phyloP scores from a whole-genome alignment of 164 flowering plant genomes.

The Sedum album region DNA sequence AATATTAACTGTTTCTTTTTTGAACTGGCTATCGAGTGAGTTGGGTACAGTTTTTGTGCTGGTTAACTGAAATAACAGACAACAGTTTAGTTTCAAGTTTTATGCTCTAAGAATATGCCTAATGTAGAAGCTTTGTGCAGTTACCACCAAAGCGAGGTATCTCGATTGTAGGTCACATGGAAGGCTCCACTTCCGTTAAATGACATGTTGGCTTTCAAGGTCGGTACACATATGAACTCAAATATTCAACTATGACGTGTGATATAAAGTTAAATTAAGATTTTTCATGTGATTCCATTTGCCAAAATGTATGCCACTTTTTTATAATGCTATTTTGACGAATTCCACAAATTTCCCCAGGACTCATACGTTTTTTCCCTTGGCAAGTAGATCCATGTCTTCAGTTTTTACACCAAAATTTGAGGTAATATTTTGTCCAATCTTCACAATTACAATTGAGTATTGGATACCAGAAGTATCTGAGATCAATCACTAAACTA shows the following conservation, averaged over 20 bases:
- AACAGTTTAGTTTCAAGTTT: background rate
- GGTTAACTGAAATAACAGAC: background rate
- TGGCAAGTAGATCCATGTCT: background rate
- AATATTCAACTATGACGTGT: constrained; percentile 3
- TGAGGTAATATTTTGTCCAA: background rate
- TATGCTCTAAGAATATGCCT: background rate
- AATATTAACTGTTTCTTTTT: background rate
- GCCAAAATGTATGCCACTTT: background rate
- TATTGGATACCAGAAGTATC: background rate
- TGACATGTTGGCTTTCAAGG: background rate
- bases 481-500: background rate
- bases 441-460: background rate
- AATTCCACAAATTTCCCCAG: background rate
- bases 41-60: background rate
- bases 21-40: background rate
- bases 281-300: constrained; percentile 6
- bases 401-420: background rate
- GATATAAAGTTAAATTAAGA: background rate
- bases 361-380: background rate
- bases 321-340: background rate
- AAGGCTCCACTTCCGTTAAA: constrained; percentile 6
- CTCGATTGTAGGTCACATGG: background rate
- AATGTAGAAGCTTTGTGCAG: background rate
- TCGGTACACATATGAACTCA: background rate
- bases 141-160: background rate